phyloP scores from a whole-genome alignment of 202 grass and related monocot genomes.

The Eragrostis tef region DNA sequence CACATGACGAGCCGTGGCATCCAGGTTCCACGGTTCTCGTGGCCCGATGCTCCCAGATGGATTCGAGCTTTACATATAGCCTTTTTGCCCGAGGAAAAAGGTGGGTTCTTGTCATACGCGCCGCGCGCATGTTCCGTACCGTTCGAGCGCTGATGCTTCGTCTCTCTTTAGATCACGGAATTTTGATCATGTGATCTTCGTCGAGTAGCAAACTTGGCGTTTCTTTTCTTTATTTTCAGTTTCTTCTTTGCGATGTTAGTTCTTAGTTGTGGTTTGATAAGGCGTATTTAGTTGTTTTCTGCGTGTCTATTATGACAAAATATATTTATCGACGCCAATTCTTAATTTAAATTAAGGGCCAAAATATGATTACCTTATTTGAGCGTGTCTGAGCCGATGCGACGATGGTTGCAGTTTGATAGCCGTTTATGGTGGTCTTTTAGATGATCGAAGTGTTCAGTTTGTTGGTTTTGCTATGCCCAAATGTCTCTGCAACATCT shows the following conservation, averaged over 20 bases:
- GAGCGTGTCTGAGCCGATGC: background rate
- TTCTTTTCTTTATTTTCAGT: too few species aligned
- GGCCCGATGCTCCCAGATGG: constrained; percentile 19
- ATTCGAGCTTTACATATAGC: constrained; percentile 29
- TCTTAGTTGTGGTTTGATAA: too few species aligned
- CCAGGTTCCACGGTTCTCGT: background rate
- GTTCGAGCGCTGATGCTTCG: background rate
- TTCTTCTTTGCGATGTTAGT: too few species aligned
- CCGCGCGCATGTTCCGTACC: background rate
- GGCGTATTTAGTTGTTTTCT: too few species aligned
- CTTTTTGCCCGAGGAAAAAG: background rate
- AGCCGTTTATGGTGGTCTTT: background rate
- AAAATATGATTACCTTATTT: background rate
- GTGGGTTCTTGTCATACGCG: constrained; percentile 2
- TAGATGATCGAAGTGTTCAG: background rate
- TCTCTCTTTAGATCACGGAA: background rate
- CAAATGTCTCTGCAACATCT: too few species aligned
- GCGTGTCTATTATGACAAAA: too few species aligned
- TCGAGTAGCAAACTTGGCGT: background rate
- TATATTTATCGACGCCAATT: too few species aligned
- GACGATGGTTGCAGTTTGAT: background rate
- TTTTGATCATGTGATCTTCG: background rate
- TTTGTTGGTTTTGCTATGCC: too few species aligned
- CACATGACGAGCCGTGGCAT: constrained; percentile 3
- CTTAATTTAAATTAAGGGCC: too few species aligned